Conservation (phyloP, 1,284 basidiomycete species). For the Naganishia sp. region DNA sequence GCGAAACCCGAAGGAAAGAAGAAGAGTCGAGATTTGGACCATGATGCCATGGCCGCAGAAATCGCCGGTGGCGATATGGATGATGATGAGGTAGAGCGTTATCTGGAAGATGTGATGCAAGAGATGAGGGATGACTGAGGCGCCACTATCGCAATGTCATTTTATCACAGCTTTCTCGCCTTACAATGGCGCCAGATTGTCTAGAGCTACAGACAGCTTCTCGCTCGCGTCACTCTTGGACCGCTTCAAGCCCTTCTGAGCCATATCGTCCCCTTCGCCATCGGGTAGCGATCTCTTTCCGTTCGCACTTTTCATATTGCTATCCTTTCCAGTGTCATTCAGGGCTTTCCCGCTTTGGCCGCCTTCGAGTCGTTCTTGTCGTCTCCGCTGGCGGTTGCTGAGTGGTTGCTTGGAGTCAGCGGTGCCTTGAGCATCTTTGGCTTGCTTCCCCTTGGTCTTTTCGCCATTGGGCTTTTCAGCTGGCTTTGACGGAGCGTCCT, state of each 20-base stretch:
- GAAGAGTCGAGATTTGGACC: conserved; percentile 2
- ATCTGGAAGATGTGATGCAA: conserved; percentile 18
- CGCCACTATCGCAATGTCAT: neutral
- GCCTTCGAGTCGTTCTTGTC: conserved; percentile 10
- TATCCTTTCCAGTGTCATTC: neutral
- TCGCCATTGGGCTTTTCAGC: conserved; percentile 1
- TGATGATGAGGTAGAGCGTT: conserved; percentile 17
- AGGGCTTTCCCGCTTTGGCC: neutral
- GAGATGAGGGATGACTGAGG: conserved; percentile 18
- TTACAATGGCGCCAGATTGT: conserved; percentile 3
- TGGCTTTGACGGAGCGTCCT: neutral
- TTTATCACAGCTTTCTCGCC: neutral
- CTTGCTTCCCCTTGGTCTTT: conserved; percentile 1
- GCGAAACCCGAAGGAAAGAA: neutral
- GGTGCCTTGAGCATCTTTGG: neutral
- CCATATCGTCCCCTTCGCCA: neutral
- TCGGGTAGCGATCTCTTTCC: conserved; percentile 7
- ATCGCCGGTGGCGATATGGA: conserved; percentile 15
- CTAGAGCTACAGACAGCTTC: conserved; percentile 4
- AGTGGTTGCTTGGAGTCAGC: neutral
- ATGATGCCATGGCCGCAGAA: conserved; percentile 2
- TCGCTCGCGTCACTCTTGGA: conserved; percentile 18
- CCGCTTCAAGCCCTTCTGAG: conserved; percentile 6
- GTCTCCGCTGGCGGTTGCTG: conserved; percentile 10
- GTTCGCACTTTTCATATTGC: neutral